A percentile compares a stretch with the other conserved stretches of the same genome.
phyloP scores from a whole-genome alignment of 129 eudicot genomes.

The Saposhnikovia divaricata region DNA sequence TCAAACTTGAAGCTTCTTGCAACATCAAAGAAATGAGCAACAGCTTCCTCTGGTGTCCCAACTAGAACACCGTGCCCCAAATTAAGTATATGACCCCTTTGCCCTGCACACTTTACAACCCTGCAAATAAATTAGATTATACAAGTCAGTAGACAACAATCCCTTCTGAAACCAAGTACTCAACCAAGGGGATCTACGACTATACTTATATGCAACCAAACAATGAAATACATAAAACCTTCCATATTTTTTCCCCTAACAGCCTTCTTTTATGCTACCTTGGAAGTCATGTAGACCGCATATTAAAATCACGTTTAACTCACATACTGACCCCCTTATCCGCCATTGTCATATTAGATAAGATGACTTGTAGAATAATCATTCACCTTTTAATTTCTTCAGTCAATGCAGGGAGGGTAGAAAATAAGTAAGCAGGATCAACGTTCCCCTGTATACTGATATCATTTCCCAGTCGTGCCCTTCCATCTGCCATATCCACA shows the following conservation, averaged over 20 bases:
- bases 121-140: slow-evolving; percentile 29
- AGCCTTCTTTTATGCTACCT: background rate
- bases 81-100: slow-evolving; percentile 76
- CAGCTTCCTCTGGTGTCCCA: slow-evolving; percentile 99
- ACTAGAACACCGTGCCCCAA: slow-evolving; percentile 99
- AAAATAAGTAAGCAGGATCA: slow-evolving; percentile 81
- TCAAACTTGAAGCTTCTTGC: slow-evolving; percentile 74
- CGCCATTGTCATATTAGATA: background rate
- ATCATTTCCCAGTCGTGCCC: slow-evolving; percentile 67
- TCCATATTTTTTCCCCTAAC: background rate
- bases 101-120: slow-evolving; percentile 90
- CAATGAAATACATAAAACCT: background rate
- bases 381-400: slow-evolving; percentile 78
- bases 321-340: background rate
- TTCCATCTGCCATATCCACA: slow-evolving; percentile 97
- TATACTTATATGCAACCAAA: background rate
- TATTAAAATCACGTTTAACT: background rate
- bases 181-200: background rate
- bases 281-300: background rate
- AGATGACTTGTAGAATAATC: background rate
- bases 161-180: background rate
- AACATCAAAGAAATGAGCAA: slow-evolving; percentile 84
- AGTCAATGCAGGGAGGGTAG: slow-evolving; percentile 72
- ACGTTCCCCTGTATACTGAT: slow-evolving; percentile 88
- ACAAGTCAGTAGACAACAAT: background rate